Evolutionary conservation across 108 stramenopile species (phyloP).

Genomic region (Aurantiochytrium sp.): DNA sequence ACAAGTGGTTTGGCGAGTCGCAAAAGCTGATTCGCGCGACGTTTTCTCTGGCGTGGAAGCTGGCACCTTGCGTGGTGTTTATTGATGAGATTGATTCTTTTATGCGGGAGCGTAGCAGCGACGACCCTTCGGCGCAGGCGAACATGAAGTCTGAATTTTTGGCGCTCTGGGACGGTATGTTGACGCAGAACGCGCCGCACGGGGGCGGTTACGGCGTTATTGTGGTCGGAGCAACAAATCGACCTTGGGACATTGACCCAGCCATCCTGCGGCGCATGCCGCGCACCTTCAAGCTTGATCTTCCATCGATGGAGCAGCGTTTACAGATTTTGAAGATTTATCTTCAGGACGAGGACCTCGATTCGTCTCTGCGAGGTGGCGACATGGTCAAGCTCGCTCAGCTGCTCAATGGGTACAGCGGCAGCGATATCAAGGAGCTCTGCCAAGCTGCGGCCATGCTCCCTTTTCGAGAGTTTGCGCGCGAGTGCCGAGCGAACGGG

Average conservation of each 20-base stretch:
- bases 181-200: constrained; percentile 29
- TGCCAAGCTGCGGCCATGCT: constrained; percentile 82
- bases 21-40: constrained; percentile 84
- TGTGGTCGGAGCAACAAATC: constrained; percentile 89
- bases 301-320: constrained; percentile 62
- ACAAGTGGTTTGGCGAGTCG: constrained; percentile 94
- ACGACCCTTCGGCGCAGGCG: constrained; percentile 58
- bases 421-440: constrained; percentile 89
- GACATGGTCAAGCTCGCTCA: constrained; percentile 59
- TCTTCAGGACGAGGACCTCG: constrained; percentile 53
- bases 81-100: constrained; percentile 96
- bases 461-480: constrained; percentile 61
- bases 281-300: constrained; percentile 66
- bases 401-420: constrained; percentile 68
- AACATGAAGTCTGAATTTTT: constrained; percentile 87
- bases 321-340: constrained; percentile 69
- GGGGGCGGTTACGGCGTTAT: constrained; percentile 52
- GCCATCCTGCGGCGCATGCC: constrained; percentile 91
- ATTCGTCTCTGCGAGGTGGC: background rate
- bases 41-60: constrained; percentile 78
- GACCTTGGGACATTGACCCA: constrained; percentile 79
- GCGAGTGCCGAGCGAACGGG: constrained; percentile 49
- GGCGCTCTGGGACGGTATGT: constrained; percentile 88
- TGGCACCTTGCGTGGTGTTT: constrained; percentile 87
- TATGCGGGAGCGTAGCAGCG: constrained; percentile 54